phyloP scores from a whole-genome alignment of 1,139 yeast species.

The Kluyveromyces sp. region DNA sequence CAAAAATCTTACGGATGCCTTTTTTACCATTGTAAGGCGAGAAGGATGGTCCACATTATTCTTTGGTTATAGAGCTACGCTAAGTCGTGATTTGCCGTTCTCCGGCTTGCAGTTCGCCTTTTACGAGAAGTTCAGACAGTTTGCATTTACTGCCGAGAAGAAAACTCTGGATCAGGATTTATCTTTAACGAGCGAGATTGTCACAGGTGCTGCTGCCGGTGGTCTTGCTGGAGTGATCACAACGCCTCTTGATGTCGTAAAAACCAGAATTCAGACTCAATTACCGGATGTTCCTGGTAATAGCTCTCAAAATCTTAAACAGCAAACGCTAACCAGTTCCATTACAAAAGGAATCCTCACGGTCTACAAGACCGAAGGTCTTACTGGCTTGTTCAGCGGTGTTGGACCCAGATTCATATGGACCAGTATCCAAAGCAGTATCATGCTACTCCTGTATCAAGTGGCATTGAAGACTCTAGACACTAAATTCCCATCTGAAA shows the following conservation, averaged over 20 bases:
- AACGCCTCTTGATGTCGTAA: conserved; percentile 85
- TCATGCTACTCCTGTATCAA: conserved; percentile 87
- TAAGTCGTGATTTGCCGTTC: conserved; percentile 86
- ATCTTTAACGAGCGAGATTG: conserved; percentile 55
- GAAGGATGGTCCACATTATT: conserved; percentile 78
- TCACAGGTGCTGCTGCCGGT: conserved; percentile 95
- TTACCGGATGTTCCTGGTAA: conserved; percentile 14
- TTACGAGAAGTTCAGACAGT: conserved; percentile 73
- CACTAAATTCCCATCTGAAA: conserved; percentile 1
- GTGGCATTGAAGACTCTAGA: conserved; percentile 32
- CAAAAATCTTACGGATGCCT: conserved; percentile 61
- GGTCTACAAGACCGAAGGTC: conserved; percentile 69
- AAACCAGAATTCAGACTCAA: conserved; percentile 87
- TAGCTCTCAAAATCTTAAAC: conserved; percentile 19
- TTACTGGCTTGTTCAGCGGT: conserved; percentile 78
- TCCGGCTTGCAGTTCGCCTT: conserved; percentile 94
- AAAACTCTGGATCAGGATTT: conserved; percentile 37
- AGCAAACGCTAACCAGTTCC: conserved; percentile 40
- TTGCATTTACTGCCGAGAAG: conserved; percentile 41
- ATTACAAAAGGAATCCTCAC: conserved; percentile 56
- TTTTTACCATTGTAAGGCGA: conserved; percentile 47
- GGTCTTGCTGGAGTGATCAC: conserved; percentile 85
- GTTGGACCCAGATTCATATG: conserved; percentile 95
- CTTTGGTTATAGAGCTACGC: conserved; percentile 89
- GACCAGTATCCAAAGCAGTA: conserved; percentile 93